Evolutionary conservation across 2,329 filamentous ascomycete species (phyloP).

Genomic region (Paraphoma sp.): DNA sequence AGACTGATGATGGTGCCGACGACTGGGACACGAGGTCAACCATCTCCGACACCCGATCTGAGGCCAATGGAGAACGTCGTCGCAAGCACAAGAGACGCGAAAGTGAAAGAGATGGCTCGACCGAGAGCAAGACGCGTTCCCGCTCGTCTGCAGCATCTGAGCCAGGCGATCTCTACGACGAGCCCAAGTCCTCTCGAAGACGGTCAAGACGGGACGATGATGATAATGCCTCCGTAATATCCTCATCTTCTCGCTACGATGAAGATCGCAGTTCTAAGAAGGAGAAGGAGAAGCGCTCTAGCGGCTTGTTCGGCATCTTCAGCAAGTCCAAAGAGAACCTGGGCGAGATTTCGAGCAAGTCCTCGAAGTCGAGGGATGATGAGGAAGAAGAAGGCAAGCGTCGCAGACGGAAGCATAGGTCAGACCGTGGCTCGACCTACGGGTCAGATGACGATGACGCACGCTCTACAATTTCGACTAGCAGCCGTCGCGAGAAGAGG

Average conservation of each 20-base stretch:
- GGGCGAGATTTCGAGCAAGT: constrained; percentile 40
- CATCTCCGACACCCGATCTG: constrained; percentile 45
- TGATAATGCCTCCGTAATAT: constrained; percentile 50
- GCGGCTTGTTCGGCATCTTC: constrained; percentile 55
- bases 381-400: constrained; percentile 51
- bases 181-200: constrained; percentile 47
- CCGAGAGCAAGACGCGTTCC: constrained; percentile 30
- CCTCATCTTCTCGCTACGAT: constrained; percentile 48
- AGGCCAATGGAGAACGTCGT: constrained; percentile 42
- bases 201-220: constrained; percentile 53
- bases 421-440: constrained; percentile 47
- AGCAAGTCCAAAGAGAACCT: constrained; percentile 52
- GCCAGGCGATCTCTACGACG: constrained; percentile 49
- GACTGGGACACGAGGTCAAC: constrained; percentile 51
- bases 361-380: constrained; percentile 43
- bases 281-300: constrained; percentile 53
- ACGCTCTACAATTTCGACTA: constrained; percentile 43
- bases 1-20: constrained; percentile 45
- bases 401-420: constrained; percentile 53
- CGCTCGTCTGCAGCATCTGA: constrained; percentile 49
- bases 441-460: constrained; percentile 48
- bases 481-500: constrained; percentile 50
- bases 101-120: constrained; percentile 41
- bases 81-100: constrained; percentile 42
- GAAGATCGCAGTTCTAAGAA: constrained; percentile 46